These are phyloP conservation scores for Chloroidium sp. DNA, from an alignment of 163 green algal genomes.

Conservation along the genomic window DNA sequence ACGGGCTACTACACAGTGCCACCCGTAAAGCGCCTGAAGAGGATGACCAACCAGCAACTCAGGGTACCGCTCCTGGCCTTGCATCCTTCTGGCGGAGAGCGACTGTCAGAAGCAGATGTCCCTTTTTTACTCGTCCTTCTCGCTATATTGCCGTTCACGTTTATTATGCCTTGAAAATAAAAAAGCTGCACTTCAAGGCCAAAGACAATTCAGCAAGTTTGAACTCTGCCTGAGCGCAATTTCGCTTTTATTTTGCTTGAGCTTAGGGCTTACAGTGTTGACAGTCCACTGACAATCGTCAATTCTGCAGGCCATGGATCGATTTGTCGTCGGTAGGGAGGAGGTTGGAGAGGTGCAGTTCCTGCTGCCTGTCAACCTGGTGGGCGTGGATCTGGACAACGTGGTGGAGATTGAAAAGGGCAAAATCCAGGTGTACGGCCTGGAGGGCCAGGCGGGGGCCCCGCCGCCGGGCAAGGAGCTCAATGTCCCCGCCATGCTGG, in stretches of 20 bases:
- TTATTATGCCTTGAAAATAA: no score
- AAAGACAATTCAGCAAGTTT: no score
- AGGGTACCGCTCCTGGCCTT: background rate
- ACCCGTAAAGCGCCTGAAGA: constrained; percentile 5
- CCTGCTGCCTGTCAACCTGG: constrained; percentile 28
- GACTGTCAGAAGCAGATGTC: no score
- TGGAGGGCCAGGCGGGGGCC: background rate
- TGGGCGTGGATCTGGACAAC: constrained; percentile 17
- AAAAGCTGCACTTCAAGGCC: no score
- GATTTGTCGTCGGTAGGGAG: constrained; percentile 24
- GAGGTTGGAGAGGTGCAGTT: constrained; percentile 28
- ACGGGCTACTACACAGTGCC: constrained; percentile 23
- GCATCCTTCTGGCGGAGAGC: background rate
- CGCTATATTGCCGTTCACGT: no score
- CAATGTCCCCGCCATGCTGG: constrained; percentile 31
- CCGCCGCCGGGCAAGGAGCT: constrained; percentile 17
- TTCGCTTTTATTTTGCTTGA: no score
- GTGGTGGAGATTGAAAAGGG: constrained; percentile 24
- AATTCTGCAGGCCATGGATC: constrained; percentile 6
- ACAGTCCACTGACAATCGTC: background rate
- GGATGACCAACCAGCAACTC: constrained; percentile 18
- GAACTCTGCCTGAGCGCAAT: no score
- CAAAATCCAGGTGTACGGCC: constrained; percentile 19
- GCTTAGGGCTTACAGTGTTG: background rate
- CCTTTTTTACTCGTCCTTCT: no score